Base-by-base conservation (phyloP, 352 stramenopile species). In the Phytopythium delawarense region DNA sequence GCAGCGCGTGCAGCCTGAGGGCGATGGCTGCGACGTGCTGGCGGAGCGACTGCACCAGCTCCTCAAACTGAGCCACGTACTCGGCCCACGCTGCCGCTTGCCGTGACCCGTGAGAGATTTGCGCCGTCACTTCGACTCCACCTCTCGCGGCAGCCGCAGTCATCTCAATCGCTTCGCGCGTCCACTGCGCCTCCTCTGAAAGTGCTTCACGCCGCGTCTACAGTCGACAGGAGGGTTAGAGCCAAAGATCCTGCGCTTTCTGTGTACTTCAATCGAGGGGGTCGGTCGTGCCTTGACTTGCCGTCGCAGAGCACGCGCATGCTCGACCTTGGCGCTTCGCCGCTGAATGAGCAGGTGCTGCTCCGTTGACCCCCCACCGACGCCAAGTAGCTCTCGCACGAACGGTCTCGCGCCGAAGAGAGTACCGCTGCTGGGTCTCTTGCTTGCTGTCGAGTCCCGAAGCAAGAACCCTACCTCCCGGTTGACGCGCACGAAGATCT, bases 401-500 rank as follows among this genome's bases (percentile, higher is more conserved):
- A 78, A 83, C 7, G 69, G 69, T 2, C 57, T 59, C 7, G 59
- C 66, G 7, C 68, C 61, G 16, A 66, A 44, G 4, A 88, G 63
- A 37, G 61, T 64, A 20, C 68, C 72, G 9, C 66, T 48, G n/a
- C 56, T 56, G 2, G 28, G 78, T 70, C 46, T 25, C 18, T 48
- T 23, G 20, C 42, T 23, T 12, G 4, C 20, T 11, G 25, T n/a
- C 28, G 48, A 15, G 16, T 2, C 15, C 28, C n/a, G 13, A 18
- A 54, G 18, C 16, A 54, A 25, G 5, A 20, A 12, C 12, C 6
- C 46, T 4, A 35, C 20, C 0, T 52, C n/a, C 7, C 59, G 57
- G 39, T 65, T 67, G 7, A 78, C 28, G 23, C 74, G 77, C 44
- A 80, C 71, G 32, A 81, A 83, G 56, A 87, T 44, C 55, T 86